These are phyloP conservation scores for Pneumocystis canis DNA, from an alignment of 1,139 yeast species.

Conservation along the genomic window DNA sequence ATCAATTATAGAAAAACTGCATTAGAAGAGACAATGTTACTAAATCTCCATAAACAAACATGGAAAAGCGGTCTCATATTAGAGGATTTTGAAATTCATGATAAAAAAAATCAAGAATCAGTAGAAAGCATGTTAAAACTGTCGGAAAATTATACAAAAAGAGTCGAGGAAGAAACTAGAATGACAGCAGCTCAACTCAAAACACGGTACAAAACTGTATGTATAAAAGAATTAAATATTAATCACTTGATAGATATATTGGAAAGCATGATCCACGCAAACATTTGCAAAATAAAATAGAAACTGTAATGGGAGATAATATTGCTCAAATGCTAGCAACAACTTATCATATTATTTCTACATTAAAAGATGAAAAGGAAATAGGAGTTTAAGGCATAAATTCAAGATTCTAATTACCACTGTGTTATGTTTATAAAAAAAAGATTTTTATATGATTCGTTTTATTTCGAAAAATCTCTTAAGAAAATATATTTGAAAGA, in stretches of 20 bases:
- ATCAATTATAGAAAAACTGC: slow-evolving; percentile 89
- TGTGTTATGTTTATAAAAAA: not conserved
- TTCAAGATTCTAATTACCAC: not conserved
- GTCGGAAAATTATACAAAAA: slow-evolving; percentile 76
- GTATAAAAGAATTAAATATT: not conserved
- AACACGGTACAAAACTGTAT: slow-evolving; percentile 37
- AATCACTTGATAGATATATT: slow-evolving; percentile 36
- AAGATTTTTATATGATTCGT: not conserved
- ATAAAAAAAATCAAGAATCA: slow-evolving; percentile 56
- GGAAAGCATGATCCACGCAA: slow-evolving; percentile 99
- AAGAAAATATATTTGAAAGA: slow-evolving; percentile 53
- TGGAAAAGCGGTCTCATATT: slow-evolving; percentile 90
- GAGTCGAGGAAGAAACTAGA: slow-evolving; percentile 88
- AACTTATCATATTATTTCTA: not conserved
- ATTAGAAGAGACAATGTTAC: slow-evolving; percentile 83
- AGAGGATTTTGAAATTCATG: slow-evolving; percentile 64
- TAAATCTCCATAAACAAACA: slow-evolving; percentile 84
- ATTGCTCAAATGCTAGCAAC: slow-evolving; percentile 52
- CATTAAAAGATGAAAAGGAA: not conserved
- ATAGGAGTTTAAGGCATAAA: not conserved
- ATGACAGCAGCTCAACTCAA: slow-evolving; percentile 75
- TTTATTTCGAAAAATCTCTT: not conserved
- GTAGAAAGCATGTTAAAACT: slow-evolving; percentile 73
- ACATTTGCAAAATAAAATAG: slow-evolving; percentile 84
- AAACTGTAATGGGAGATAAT: slow-evolving; percentile 72